Percentiles rank a stretch among this genome's conserved stretches.
Conservation (phyloP, 208 protist genomes). For the Angomonas ambiguus region DNA sequence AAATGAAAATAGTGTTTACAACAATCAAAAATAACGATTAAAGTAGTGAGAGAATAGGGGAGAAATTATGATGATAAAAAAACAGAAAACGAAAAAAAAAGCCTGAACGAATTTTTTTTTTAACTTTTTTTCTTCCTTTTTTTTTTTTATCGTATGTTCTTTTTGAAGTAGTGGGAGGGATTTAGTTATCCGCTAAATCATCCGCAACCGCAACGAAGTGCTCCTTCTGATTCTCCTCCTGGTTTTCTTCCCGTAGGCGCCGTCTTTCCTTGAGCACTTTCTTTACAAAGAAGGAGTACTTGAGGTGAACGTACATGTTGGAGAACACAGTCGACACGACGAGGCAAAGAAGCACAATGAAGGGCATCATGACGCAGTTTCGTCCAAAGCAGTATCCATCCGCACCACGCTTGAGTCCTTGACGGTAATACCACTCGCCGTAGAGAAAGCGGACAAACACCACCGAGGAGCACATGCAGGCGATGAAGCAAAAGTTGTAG, state of each 20-base stretch:
- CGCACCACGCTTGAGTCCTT: not conserved
- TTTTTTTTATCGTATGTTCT: too few relatives aligned
- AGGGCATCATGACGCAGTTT: constrained; percentile 4
- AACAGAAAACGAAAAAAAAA: too few relatives aligned
- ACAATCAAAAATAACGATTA: too few relatives aligned
- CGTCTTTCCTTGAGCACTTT: constrained; percentile 40
- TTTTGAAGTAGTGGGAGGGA: not conserved
- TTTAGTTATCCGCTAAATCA: not conserved
- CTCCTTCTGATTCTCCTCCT: not conserved
- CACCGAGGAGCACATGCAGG: constrained; percentile 26
- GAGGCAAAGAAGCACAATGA: constrained; percentile 8
- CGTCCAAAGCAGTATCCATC: constrained; percentile 15
- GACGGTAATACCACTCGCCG: constrained; percentile 30
- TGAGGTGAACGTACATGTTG: constrained; percentile 25
- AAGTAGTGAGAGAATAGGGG: too few relatives aligned
- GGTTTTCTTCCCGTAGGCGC: constrained; percentile 22
- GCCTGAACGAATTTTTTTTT: too few relatives aligned
- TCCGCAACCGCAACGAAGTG: not conserved
- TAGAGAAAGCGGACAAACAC: constrained; percentile 62
- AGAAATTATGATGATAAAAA: not conserved
- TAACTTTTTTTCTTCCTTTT: too few relatives aligned
- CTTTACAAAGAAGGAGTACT: constrained; percentile 33
- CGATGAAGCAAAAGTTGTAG: constrained; percentile 57
- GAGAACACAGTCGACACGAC: constrained; percentile 23
- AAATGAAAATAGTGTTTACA: too few relatives aligned